phyloP scores from a whole-genome alignment of 805 yeast genomes.

The Blastobotrys robertii region DNA sequence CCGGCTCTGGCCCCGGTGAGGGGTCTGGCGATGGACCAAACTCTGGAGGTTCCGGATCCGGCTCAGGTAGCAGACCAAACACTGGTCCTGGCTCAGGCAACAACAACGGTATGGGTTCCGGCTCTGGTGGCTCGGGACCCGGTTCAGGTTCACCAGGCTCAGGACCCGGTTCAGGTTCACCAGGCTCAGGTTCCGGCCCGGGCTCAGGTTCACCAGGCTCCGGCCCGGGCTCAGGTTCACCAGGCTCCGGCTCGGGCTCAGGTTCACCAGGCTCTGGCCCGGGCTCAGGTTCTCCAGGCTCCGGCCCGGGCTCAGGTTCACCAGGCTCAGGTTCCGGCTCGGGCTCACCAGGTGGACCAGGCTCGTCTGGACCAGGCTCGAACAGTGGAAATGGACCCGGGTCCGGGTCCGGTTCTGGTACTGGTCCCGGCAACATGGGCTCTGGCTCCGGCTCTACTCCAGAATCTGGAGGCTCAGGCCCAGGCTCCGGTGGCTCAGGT shows the following conservation, averaged over 20 bases:
- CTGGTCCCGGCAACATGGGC: too few relatives aligned
- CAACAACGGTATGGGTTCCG: neutral
- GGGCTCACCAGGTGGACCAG: conserved; percentile 2
- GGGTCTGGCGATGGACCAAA: conserved; percentile 1
- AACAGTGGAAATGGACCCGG: too few relatives aligned
- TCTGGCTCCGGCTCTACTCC: neutral
- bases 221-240: neutral
- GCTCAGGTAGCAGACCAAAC: too few relatives aligned
- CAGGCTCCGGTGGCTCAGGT: neutral
- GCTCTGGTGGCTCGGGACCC: conserved; percentile 5
- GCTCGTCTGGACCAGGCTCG: conserved; percentile 3
- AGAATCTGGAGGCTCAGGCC: neutral
- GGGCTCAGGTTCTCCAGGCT: too few relatives aligned
- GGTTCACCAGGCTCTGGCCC: too few relatives aligned
- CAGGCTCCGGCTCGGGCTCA: too few relatives aligned
- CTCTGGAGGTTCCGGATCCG: conserved; percentile 3
- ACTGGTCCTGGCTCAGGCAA: too few relatives aligned
- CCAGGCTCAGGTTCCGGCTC: conserved; percentile 1
- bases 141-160: neutral
- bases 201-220: neutral
- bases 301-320: too few relatives aligned
- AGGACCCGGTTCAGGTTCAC: neutral
- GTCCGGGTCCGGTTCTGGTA: too few relatives aligned
- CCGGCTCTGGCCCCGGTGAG: conserved; percentile 2
- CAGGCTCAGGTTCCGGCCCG: too few relatives aligned